phyloP scores from a whole-genome alignment of 176 grass and related monocot genomes.

The Eragrostis nindensis region DNA sequence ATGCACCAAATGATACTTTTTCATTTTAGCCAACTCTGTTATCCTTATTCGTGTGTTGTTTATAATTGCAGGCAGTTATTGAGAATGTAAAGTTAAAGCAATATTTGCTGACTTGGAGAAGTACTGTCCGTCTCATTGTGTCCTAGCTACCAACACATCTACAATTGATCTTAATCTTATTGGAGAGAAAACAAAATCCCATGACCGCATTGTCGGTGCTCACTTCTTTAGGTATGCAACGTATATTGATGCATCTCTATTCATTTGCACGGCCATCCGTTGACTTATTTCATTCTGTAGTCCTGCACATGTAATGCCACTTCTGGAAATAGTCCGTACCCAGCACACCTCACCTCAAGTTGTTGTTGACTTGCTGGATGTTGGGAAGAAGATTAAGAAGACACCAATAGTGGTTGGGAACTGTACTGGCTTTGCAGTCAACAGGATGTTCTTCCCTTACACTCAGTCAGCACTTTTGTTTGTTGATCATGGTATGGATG shows the following conservation, averaged over 20 bases:
- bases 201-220: conserved; percentile 79
- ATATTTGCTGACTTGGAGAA: conserved; percentile 88
- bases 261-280: neutral
- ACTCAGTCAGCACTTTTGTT: conserved; percentile 83
- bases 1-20: neutral
- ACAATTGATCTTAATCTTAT: conserved; percentile 96
- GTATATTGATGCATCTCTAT: conserved; percentile 10
- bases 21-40: neutral
- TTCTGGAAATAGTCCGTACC: conserved; percentile 89
- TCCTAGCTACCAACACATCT: conserved; percentile 95
- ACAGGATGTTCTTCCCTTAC: conserved; percentile 99
- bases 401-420: conserved; percentile 93
- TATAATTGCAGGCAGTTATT: conserved; percentile 66
- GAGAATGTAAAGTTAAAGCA: conserved; percentile 93
- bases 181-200: conserved; percentile 80
- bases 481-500: conserved; percentile 85
- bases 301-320: conserved; percentile 91
- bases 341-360: conserved; percentile 77
- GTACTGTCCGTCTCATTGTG: conserved; percentile 75
- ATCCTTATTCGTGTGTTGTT: conserved; percentile 30
- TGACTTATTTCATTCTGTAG: conserved; percentile 51
- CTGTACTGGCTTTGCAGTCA: conserved; percentile 85
- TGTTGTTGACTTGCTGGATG: conserved; percentile 81
- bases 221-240: conserved; percentile 92
- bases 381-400: conserved; percentile 91